Conservation (phyloP, 257 asterid species). For the Gardenia jasminoides region DNA sequence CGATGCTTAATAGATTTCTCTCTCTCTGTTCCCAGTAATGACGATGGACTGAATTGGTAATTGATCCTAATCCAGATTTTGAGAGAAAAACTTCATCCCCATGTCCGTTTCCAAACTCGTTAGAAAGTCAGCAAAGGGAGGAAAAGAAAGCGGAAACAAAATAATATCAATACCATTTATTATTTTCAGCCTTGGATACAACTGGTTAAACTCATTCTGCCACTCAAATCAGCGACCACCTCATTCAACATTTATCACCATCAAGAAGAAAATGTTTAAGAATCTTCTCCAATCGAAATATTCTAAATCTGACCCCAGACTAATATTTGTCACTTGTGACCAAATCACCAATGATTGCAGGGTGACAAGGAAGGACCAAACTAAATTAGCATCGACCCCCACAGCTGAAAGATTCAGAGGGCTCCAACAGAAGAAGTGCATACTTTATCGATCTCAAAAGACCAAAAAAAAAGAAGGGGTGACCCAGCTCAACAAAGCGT, state of each 20-base stretch:
- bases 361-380: constrained; percentile 18
- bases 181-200: not conserved
- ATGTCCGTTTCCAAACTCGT: no score
- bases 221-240: no score
- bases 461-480: not conserved
- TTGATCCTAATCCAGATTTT: no score
- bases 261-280: not conserved
- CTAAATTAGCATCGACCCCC: constrained; percentile 5
- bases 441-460: not conserved
- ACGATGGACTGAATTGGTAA: no score
- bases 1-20: no score
- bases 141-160: no score
- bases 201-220: not conserved
- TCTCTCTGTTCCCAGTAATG: no score
- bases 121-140: no score
- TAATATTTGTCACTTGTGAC: constrained; percentile 1
- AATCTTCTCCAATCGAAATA: not conserved
- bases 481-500: not conserved
- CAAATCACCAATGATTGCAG: constrained; percentile 16
- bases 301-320: not conserved
- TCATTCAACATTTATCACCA: not conserved
- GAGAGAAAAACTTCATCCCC: no score
- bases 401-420: not conserved
- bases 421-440: not conserved
- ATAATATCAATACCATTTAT: no score